phyloP scores from a whole-genome alignment of 163 green algal species.

The Chlorella variabilis region DNA sequence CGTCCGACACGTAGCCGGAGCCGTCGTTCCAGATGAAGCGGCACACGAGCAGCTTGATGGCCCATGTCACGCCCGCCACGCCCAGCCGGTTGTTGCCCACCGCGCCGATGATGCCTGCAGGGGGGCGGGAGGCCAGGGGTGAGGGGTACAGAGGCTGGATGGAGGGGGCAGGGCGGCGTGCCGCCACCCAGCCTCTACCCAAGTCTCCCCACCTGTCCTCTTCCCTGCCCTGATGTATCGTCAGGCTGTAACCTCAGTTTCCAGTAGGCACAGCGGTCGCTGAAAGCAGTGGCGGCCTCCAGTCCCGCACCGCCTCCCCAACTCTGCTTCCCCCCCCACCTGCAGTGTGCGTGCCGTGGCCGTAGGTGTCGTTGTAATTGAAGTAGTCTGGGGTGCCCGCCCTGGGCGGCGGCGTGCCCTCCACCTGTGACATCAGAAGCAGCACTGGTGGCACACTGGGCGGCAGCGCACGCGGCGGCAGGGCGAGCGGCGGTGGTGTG shows the following conservation, averaged over 20 bases:
- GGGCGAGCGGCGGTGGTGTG: too few species aligned
- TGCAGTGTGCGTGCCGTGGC: slow-evolving; percentile 59
- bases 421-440: slow-evolving; percentile 9
- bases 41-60: slow-evolving; percentile 36
- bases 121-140: not conserved
- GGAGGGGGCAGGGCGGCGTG: not conserved
- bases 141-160: not conserved
- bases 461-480: too few species aligned
- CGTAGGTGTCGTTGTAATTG: slow-evolving; percentile 54
- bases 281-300: too few species aligned
- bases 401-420: slow-evolving; percentile 9
- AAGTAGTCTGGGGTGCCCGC: slow-evolving; percentile 43
- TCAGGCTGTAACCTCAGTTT: too few species aligned
- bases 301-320: too few species aligned
- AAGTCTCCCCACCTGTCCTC: too few species aligned
- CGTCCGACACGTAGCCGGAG: slow-evolving; percentile 67
- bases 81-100: slow-evolving; percentile 53
- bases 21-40: slow-evolving; percentile 50
- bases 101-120: slow-evolving; percentile 45
- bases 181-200: too few species aligned
- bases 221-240: too few species aligned
- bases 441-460: too few species aligned
- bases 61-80: slow-evolving; percentile 50
- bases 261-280: too few species aligned
- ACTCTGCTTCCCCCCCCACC: not conserved